Percentiles rank a stretch among this genome's conserved stretches.
These are phyloP conservation scores for Dichotomocladium elegans DNA, from an alignment of 371 early-diverging fungal genomes.

Conservation along the genomic window DNA sequence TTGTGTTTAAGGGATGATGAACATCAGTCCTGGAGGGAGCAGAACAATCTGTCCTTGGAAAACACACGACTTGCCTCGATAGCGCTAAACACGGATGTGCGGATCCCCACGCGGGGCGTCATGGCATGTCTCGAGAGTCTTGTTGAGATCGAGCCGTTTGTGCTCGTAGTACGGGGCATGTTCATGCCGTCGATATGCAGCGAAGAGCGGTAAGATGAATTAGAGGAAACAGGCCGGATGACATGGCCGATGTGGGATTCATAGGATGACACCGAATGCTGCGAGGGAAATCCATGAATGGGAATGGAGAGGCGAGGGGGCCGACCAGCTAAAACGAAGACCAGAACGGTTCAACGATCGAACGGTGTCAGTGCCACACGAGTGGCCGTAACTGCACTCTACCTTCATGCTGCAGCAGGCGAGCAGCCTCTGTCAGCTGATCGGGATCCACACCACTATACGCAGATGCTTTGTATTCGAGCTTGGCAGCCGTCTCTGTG, in stretches of 20 bases:
- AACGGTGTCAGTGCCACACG: no score
- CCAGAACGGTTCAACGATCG: not conserved
- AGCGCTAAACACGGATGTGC: conserved; percentile 40
- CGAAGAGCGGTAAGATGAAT: conserved; percentile 29
- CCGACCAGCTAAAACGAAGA: conserved; percentile 4
- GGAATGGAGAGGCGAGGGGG: conserved; percentile 28
- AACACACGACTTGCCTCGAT: conserved; percentile 28
- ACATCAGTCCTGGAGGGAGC: no score
- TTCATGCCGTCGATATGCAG: conserved; percentile 26
- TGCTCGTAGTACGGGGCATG: conserved; percentile 28
- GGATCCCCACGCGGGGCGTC: conserved; percentile 42
- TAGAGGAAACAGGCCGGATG: conserved; percentile 40
- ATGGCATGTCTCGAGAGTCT: conserved; percentile 28
- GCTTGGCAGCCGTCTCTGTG: conserved; percentile 19
- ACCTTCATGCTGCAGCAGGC: conserved; percentile 14
- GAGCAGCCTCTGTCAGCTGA: conserved; percentile 25
- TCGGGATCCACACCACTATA: conserved; percentile 19
- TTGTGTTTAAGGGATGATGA: no score
- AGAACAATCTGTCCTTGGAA: no score
- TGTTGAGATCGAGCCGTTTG: conserved; percentile 35
- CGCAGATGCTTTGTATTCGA: conserved; percentile 23
- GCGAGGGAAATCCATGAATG: conserved; percentile 19
- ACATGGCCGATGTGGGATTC: conserved; percentile 40
- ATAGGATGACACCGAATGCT: conserved; percentile 11
- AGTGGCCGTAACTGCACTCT: not conserved